Base-by-base conservation (phyloP, 805 yeast species). In the Komagataella populi region DNA sequence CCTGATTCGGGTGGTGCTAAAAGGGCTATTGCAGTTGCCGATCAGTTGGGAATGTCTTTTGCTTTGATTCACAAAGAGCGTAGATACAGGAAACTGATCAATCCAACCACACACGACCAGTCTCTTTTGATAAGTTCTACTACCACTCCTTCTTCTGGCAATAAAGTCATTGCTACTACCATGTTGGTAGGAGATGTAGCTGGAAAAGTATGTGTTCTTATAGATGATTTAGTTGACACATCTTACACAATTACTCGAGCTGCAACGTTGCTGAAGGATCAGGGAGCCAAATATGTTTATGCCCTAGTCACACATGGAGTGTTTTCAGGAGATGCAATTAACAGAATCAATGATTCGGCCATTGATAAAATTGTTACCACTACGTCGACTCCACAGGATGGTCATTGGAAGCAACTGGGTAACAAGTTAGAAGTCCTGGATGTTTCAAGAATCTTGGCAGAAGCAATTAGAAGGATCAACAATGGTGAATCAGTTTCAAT, bases 1-100 rank as follows among this genome's bases (percentile, higher is more conserved):
- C 99, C 99, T 0, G 99, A 93, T 68, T 93, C 97, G 20, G 99
- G 99, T 62, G 99, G 99, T 55, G 99, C 99, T 49, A 93, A 93
- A 66, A 73, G 99, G 57, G 97, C 99, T 36, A 87, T 96, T 1
- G 84, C 91, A 1, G 77, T 93, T 54, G 99, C 99, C 1, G 99
- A 93, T 68, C 78, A 85, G 1, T 69, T 93, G 53, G 89, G 87
- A 17, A 77, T 93, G 71, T 78, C 89, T 23, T 90, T 93, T 70
- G 99, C 99, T 0, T 72, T 93, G 66, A 89, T 93, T 56, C 98
- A 93, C 68, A 93, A 93, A 67, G 99, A 93, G 63, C 74, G 96
- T 63, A 73, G 95, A 56, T 77, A 73, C 48, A 70, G 68, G 52
- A 24, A 24, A 7, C 16, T 24, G 49, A 18, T 22, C n/a, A 46